phyloP scores from a whole-genome alignment of 306 rosid species.

The Ceratonia siliqua region DNA sequence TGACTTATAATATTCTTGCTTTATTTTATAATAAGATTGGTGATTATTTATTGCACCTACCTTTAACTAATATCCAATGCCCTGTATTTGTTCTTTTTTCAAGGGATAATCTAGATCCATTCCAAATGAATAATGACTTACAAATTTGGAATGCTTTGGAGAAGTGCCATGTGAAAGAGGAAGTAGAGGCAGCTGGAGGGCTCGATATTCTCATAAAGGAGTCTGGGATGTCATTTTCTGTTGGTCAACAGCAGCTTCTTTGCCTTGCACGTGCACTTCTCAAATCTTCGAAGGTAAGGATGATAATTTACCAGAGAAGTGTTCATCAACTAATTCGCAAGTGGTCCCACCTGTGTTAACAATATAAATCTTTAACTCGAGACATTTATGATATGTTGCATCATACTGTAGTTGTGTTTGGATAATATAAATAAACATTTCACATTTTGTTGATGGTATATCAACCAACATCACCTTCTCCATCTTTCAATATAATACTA shows the following conservation, averaged over 20 bases:
- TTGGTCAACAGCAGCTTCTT: constrained; percentile 93
- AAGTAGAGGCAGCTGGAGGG: constrained; percentile 85
- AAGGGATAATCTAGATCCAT: constrained; percentile 93
- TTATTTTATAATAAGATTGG: constrained; percentile 3
- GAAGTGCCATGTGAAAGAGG: constrained; percentile 83
- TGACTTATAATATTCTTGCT: background rate
- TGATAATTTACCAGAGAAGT: background rate
- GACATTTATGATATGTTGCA: background rate
- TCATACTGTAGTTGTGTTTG: background rate
- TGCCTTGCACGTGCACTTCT: constrained; percentile 98
- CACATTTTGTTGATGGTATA: constrained; percentile 11
- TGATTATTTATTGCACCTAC: constrained; percentile 32
- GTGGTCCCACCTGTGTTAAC: background rate
- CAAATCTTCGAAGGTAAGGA: constrained; percentile 75
- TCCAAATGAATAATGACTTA: constrained; percentile 55
- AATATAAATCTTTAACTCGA: background rate
- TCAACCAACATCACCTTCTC: background rate
- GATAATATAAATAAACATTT: background rate
- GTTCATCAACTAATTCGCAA: background rate
- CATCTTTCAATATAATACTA: constrained; percentile 23
- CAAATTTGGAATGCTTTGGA: constrained; percentile 80
- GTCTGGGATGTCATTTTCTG: constrained; percentile 79
- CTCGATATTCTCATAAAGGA: constrained; percentile 67
- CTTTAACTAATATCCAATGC: constrained; percentile 2
- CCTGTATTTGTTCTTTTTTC: background rate